A percentile compares a stretch with the other conserved stretches of the same genome.
These are phyloP conservation scores for Striga hermonthica DNA, from an alignment of 305 asterid species.

Conservation along the genomic window DNA sequence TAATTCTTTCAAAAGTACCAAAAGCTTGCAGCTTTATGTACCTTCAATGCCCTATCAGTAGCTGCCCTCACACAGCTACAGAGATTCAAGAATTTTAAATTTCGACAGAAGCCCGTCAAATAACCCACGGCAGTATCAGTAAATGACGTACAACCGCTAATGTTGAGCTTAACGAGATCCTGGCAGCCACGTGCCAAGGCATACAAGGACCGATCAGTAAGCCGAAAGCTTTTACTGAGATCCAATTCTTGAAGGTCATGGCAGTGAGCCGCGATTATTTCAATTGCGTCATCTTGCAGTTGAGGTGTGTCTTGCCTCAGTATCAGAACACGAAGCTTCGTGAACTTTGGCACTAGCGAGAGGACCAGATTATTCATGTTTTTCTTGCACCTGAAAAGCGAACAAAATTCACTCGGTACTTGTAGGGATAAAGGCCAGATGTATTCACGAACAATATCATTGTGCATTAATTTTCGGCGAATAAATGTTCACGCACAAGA, in stretches of 20 bases:
- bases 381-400: conserved; percentile 73
- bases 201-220: conserved; percentile 69
- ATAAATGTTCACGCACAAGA: too few species aligned
- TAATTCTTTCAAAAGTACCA: background rate
- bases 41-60: conserved; percentile 84
- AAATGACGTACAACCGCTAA: conserved; percentile 84
- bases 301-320: conserved; percentile 85
- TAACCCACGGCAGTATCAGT: conserved; percentile 67
- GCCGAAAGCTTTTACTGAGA: conserved; percentile 86
- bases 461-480: too few species aligned
- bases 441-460: too few species aligned
- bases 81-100: conserved; percentile 68
- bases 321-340: conserved; percentile 59
- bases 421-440: too few species aligned
- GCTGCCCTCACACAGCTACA: conserved; percentile 88
- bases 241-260: conserved; percentile 82
- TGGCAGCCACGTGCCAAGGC: conserved; percentile 82
- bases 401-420: too few species aligned
- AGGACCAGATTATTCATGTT: conserved; percentile 75
- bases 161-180: conserved; percentile 68
- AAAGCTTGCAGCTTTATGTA: conserved; percentile 24
- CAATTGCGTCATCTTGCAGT: conserved; percentile 69
- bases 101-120: conserved; percentile 61
- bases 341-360: conserved; percentile 66
- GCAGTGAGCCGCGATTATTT: conserved; percentile 60